Base-by-base conservation (phyloP, 2,329 filamentous ascomycete species). In the Alternaria metachromatica region DNA sequence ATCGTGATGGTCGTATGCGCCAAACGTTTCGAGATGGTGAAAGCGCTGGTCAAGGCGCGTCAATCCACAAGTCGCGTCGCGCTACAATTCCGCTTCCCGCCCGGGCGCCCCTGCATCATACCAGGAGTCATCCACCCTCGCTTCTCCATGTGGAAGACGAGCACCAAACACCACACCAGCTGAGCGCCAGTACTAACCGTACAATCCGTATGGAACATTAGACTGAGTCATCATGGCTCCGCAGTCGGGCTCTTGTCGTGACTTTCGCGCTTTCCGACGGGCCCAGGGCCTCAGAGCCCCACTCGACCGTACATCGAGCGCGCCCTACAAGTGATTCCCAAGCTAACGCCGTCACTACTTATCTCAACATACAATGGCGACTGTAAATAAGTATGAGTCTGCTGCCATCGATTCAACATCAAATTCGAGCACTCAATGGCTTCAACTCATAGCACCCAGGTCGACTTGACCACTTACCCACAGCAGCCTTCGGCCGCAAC, bases 241-340 rank as follows among this genome's bases (percentile, higher is more conserved):
- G 30, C 18, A 4, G 18, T 20, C 53, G 18, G 8, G 10, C 23
- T 55, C 53, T 30, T n/a, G 30, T 23, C 6, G 7, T 30, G 11
- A 15, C 43, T 54, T 44, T 55, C 45, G 41, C 65, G 28, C 15
- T 54, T 57, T 44, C 48, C 33, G 61, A 61, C 64, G 65, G 55
- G 45, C 26, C 43, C 20, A 20, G 25, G 25, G 55, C 48, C 26
- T 43, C 20, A 20, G 33, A 28, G 18, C 58, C 51, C 60, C 60
- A 51, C 56, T 20, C 5, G 33, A 20, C 50, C 50, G 25, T 41
- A 55, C 44, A 67, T 65, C 62, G 57, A 63, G 48, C 58, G 33
- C 70, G 72, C 72, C 72, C 72, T 74, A 66, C 60, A 21, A 25
- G 26, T 68, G 66, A 70, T 58, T 55, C 7, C 23, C 20, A 55